Evolutionary conservation across 2,329 filamentous ascomycete species (phyloP).

Genomic region (Graphiopsis chlorocephala): DNA sequence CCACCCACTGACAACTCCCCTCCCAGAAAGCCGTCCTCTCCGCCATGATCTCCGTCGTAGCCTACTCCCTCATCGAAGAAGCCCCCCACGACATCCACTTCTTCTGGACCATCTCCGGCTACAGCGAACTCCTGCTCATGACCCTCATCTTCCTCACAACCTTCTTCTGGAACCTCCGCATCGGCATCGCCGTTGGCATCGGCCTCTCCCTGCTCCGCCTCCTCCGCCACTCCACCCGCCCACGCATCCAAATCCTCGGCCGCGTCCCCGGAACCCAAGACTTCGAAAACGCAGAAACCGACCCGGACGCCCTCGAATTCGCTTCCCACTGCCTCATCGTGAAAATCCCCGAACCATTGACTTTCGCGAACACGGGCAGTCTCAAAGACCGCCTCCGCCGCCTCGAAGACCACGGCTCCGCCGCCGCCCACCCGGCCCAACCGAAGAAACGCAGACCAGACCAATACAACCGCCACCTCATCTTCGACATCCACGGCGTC

Average conservation of each 20-base stretch:
- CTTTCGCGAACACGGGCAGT: constrained; percentile 87
- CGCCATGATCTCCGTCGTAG: constrained; percentile 92
- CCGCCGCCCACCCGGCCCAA: constrained; percentile 77
- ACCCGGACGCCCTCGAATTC: constrained; percentile 63
- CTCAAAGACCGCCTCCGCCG: constrained; percentile 78
- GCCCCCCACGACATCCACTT: constrained; percentile 88
- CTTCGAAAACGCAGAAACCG: constrained; percentile 78
- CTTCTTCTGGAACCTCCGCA: constrained; percentile 89
- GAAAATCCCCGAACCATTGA: constrained; percentile 94
- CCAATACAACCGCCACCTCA: constrained; percentile 77
- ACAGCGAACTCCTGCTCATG: constrained; percentile 85
- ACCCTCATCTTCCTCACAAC: constrained; percentile 84
- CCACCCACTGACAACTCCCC: background rate
- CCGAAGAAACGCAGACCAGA: constrained; percentile 74
- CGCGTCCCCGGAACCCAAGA: constrained; percentile 78
- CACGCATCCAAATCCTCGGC: constrained; percentile 93
- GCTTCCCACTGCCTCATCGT: constrained; percentile 91
- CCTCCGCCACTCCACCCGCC: constrained; percentile 84
- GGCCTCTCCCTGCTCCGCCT: constrained; percentile 86
- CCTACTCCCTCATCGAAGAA: constrained; percentile 92
- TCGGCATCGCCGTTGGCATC: constrained; percentile 92
- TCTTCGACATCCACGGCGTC: constrained; percentile 98
- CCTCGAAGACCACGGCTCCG: constrained; percentile 88
- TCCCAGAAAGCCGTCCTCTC: constrained; percentile 84
- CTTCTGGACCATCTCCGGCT: constrained; percentile 81